Evolutionary conservation across 257 asterid genomes (phyloP), one percentile per base, ranked within the genome.

Genomic region (Forsythia suspensa): DNA sequence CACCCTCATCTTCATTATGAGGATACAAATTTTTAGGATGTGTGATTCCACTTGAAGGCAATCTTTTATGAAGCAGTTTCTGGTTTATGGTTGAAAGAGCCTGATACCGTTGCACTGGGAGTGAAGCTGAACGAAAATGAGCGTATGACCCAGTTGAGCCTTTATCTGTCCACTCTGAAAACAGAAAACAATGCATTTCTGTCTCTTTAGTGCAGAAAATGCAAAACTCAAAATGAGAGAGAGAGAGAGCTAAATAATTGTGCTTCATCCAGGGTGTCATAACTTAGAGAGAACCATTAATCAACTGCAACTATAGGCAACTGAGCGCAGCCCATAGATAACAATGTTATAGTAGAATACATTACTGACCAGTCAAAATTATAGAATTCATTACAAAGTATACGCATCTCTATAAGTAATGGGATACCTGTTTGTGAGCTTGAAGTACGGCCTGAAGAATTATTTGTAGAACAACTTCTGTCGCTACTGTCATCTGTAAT

Each of bases 51-150:
- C 5, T 76, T 1, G 92, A 88, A 72, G 74, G 83, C 55, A 38
- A 75, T 87, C 88, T 89, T 83, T 83, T 86, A 75, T 86, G 89
- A 71, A 75, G 81, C 81, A 90, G 86, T 71, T 82, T 83, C 79
- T 86, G 94, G 81, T 95, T 91, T 38, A 91, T 77, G 67, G 75
- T 76, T 40, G 91, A 81, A 80, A 91, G 94, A 81, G 96, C 97
- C 82, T 83, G 97, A 79, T 87, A 80, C 38, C 90, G 89, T 80
- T 91, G 97, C 44, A 63, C 73, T 42, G 96, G 95, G 29, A 91
- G 90, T 81, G 97, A 88, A 43, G 87, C 63, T 57, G 96, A 88
- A 73, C 83, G 86, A 75, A 82, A 87, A 73, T 57, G 79, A 76
- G 87, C 72, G 80, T 52, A 79, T 2, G 88, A 85, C 41, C 85